These are phyloP conservation scores for Rhodotorula mucilaginosa DNA, from an alignment of 1,284 basidiomycete genomes.

Conservation along the genomic window DNA sequence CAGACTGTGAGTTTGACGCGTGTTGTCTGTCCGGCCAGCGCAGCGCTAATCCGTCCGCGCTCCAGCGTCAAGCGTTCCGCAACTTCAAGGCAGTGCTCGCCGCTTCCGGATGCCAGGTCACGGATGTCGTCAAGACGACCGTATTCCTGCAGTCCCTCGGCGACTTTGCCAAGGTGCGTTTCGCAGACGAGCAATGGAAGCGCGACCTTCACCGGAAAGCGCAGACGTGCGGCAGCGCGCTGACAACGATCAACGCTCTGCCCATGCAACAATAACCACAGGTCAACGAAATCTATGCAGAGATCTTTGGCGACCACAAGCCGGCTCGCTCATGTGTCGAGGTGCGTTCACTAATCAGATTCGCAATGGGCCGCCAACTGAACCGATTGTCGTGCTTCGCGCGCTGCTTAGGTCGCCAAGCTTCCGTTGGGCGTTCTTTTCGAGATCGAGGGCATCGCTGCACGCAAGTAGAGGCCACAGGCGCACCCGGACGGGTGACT, in stretches of 20 bases:
- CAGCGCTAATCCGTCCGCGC: too few species aligned
- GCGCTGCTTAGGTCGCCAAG: slow-evolving; percentile 51
- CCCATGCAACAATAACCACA: neutral
- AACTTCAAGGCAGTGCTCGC: slow-evolving; percentile 83
- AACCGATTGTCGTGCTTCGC: neutral
- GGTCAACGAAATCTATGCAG: slow-evolving; percentile 41
- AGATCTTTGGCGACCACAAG: slow-evolving; percentile 76
- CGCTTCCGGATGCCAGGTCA: slow-evolving; percentile 71
- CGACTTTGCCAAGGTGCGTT: slow-evolving; percentile 64
- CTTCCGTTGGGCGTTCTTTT: slow-evolving; percentile 77
- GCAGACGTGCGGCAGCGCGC: slow-evolving; percentile 15
- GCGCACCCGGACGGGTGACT: too few species aligned
- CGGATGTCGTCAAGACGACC: slow-evolving; percentile 80
- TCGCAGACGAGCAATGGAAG: too few species aligned
- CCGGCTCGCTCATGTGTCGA: slow-evolving; percentile 89
- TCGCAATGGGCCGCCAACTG: neutral
- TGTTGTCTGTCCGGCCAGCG: too few species aligned
- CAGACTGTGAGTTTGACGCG: slow-evolving; percentile 59
- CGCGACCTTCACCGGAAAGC: too few species aligned
- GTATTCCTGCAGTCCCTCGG: slow-evolving; percentile 37
- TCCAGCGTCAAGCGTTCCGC: slow-evolving; percentile 67
- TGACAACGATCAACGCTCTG: neutral
- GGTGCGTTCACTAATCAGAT: slow-evolving; percentile 52
- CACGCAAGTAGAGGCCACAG: slow-evolving; percentile 5
- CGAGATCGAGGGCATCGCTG: slow-evolving; percentile 60